phyloP scores from a whole-genome alignment of 2,329 filamentous ascomycete genomes.

The Penicillium sp. region DNA sequence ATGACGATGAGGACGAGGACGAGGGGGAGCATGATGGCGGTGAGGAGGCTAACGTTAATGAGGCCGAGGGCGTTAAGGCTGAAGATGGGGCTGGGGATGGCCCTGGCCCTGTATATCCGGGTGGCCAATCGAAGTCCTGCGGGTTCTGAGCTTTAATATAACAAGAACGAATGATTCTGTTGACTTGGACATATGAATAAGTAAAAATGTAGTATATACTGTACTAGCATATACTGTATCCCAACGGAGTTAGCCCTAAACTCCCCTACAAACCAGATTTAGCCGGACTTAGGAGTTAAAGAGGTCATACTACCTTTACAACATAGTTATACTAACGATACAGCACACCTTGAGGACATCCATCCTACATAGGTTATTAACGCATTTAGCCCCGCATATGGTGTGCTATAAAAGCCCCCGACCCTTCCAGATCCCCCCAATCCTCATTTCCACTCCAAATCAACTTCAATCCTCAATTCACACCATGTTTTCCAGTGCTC shows the following conservation, averaged over 20 bases:
- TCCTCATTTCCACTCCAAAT: not conserved
- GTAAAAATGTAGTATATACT: not conserved
- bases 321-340: not conserved
- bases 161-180: not conserved
- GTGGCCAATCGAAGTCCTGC: not conserved
- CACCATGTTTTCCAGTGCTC: conserved; percentile 12
- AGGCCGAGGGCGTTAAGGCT: not conserved
- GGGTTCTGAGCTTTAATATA: not conserved
- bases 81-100: not conserved
- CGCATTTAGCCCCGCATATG: not conserved
- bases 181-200: not conserved
- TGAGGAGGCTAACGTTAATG: not conserved
- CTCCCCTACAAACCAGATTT: not conserved
- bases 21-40: not conserved
- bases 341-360: no score
- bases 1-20: not conserved
- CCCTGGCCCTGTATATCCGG: not conserved
- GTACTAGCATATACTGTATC: not conserved
- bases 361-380: not conserved
- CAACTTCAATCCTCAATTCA: not conserved
- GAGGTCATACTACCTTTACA: not conserved
- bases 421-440: not conserved
- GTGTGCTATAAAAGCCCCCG: not conserved
- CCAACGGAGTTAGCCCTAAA: not conserved
- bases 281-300: not conserved